phyloP scores from a whole-genome alignment of 1,139 yeast species.

The Saccharomyces hybrid region DNA sequence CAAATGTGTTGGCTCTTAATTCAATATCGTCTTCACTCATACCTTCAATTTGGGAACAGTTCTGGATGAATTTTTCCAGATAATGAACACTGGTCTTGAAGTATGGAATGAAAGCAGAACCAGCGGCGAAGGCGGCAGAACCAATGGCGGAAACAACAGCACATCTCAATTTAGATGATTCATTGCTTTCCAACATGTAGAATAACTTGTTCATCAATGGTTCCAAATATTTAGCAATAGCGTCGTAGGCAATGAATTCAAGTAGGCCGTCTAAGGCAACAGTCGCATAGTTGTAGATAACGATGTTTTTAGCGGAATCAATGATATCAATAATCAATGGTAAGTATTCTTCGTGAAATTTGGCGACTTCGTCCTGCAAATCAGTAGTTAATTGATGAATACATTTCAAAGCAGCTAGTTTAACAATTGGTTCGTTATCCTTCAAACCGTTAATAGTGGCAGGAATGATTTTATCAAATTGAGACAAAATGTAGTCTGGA shows the following conservation, averaged over 20 bases:
- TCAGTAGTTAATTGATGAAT: conserved; percentile 73
- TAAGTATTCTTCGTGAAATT: conserved; percentile 69
- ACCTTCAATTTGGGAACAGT: conserved; percentile 59
- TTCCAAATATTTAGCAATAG: conserved; percentile 71
- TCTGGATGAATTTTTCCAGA: conserved; percentile 71
- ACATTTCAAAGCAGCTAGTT: conserved; percentile 80
- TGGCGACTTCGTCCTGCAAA: conserved; percentile 76
- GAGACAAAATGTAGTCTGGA: conserved; percentile 80
- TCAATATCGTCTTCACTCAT: conserved; percentile 73
- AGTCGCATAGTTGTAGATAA: conserved; percentile 86
- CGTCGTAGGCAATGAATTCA: conserved; percentile 85
- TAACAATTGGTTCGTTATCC: conserved; percentile 69
- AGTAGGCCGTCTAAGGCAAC: conserved; percentile 83
- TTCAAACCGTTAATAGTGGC: conserved; percentile 68
- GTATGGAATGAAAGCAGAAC: conserved; percentile 78
- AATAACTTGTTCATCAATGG: conserved; percentile 86
- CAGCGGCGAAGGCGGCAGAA: conserved; percentile 92
- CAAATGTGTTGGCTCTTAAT: conserved; percentile 84
- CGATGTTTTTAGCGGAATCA: conserved; percentile 75
- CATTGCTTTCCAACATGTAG: conserved; percentile 62
- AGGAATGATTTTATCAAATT: conserved; percentile 65
- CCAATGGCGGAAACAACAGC: conserved; percentile 95
- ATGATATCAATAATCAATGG: conserved; percentile 83
- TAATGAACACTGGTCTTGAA: conserved; percentile 72
- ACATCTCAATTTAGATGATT: conserved; percentile 62